Evolutionary conservation across 495 filamentous ascomycete genomes (phyloP).

Genomic region (Tuber calosporum): DNA sequence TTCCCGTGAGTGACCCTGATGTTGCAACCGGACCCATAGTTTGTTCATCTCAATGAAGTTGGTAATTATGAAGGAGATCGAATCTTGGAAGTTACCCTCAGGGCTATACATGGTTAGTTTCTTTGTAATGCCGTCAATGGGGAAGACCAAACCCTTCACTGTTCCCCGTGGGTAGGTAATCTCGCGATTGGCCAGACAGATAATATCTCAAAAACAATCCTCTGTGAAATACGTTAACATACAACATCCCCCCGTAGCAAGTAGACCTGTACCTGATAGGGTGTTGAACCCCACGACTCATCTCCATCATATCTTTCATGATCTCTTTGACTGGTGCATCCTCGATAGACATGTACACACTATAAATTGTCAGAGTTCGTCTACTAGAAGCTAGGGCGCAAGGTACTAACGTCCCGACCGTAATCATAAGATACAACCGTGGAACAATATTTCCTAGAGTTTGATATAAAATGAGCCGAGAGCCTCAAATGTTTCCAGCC

Average conservation of each 20-base stretch:
- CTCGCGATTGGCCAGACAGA: slow-evolving; percentile 83
- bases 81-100: slow-evolving; percentile 93
- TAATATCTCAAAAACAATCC: slow-evolving; percentile 95
- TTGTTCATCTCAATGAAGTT: slow-evolving; percentile 99
- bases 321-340: slow-evolving; percentile 99
- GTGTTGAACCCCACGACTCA: slow-evolving; percentile 96
- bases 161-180: slow-evolving; percentile 70
- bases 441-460: slow-evolving; percentile 71
- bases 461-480: slow-evolving; percentile 10
- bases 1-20: slow-evolving; percentile 94
- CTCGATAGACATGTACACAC: slow-evolving; percentile 93
- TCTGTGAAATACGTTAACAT: slow-evolving; percentile 41
- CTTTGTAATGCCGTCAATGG: slow-evolving; percentile 2
- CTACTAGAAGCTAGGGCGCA: neutral
- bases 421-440: slow-evolving; percentile 95
- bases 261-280: slow-evolving; percentile 55
- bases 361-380: slow-evolving; percentile 18
- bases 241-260: neutral
- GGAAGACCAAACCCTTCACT: slow-evolving; percentile 57
- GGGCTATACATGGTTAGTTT: slow-evolving; percentile 45
- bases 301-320: slow-evolving; percentile 99
- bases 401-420: slow-evolving; percentile 65
- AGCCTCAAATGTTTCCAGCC: neutral
- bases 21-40: slow-evolving; percentile 93
- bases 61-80: slow-evolving; percentile 91